Evolutionary conservation across 1,284 basidiomycete species (phyloP), one percentile per base, ranked within the genome.

Genomic region (Earliella scabrosa): DNA sequence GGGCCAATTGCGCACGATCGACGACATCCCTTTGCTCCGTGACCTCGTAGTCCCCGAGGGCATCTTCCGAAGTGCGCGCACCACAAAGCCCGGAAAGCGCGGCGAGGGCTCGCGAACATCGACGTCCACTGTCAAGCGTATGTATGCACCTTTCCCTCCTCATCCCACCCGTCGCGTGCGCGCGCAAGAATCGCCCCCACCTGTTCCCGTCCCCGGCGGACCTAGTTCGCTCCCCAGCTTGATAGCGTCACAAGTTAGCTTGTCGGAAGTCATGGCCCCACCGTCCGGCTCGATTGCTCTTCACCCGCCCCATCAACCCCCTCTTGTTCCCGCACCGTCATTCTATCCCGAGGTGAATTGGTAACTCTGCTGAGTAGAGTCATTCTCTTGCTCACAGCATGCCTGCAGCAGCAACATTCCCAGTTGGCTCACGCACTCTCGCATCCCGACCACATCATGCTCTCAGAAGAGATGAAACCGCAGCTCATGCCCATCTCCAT

Each of bases 121-220:
- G n/a, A 60, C 50, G 35, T 60, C 59, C 21, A 61, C 55, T 38
- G 68, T 68, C 13, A 69, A 67, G 61, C 78, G 83, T 45, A 82
- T 80, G 43, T 87, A 82, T 63, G 84, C 83, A 6, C 73, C 85
- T 4, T 87, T 85, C 66, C 80, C 85, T 43, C 68, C 75, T 7
- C 75, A 75, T 40, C 61, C 61, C 32, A 51, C 53, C 13, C 58
- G 61, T 14, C 58, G 61, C n/a, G 23, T 56, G 29, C 61, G 58
- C 23, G 50, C 58, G 20, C 47, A 46, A 36, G 58, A 56, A 21
- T 39, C 61, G 21, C 60, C 56, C 7, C 56, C 56, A 11, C 56
- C 61, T 9, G 20, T 41, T 20, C 46, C 61, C 36, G 35, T 45
- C n/a, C 52, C 48, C 1, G 13, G 49, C 34, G 61, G 60, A 1